Conservation (phyloP, 2,329 filamentous ascomycete genomes). For the Zymoseptoria pseudotritici region DNA sequence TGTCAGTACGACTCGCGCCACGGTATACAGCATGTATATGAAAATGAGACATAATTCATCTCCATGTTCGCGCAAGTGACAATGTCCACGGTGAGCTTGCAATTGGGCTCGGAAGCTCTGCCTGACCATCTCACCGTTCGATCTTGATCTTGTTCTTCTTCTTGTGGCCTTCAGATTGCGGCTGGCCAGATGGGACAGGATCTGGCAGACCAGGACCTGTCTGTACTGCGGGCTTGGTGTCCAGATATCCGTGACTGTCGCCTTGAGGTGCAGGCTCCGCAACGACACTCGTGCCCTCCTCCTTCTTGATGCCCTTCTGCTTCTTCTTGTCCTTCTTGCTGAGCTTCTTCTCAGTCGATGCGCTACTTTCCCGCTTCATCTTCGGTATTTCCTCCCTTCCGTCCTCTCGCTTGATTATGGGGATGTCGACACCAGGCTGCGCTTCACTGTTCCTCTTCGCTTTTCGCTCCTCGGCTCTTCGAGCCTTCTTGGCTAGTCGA, state of each 20-base stretch:
- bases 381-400: background rate
- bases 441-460: conserved; percentile 2
- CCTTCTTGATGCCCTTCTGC: background rate
- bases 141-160: background rate
- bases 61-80: background rate
- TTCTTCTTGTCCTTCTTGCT: conserved; percentile 2
- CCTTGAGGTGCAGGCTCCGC: background rate
- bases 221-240: background rate
- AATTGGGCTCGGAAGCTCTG: background rate
- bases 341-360: background rate
- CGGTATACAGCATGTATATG: background rate
- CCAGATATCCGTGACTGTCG: background rate
- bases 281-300: background rate
- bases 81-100: background rate
- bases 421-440: background rate
- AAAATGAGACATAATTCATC: background rate
- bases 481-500: conserved; percentile 50
- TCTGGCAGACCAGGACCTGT: background rate
- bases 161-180: background rate
- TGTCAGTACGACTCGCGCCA: background rate
- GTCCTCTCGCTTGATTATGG: background rate
- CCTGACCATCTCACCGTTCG: background rate
- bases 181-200: background rate
- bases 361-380: background rate
- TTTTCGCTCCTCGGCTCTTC: conserved; percentile 38